Evolutionary conservation across 192 early-diverging fungal genomes (phyloP).

Genomic region (Coemansia umbellata): DNA sequence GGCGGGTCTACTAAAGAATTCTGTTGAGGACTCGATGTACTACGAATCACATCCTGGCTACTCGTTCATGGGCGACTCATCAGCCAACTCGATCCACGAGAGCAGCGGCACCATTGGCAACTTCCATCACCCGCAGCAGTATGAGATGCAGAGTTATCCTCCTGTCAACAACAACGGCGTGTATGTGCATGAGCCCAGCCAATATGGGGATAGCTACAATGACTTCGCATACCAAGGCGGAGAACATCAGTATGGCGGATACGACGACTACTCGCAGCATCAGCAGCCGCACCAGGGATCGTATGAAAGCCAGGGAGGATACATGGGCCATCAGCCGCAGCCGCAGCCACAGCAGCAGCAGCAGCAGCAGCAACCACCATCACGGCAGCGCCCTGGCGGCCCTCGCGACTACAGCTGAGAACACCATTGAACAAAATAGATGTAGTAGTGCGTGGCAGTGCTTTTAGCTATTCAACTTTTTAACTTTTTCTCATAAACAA

Average conservation of each 20-base stretch:
- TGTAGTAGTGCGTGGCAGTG: too few species aligned
- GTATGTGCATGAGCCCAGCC: slow-evolving; percentile 9
- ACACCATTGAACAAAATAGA: too few species aligned
- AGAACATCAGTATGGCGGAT: slow-evolving; percentile 10
- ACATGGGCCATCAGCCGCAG: too few species aligned
- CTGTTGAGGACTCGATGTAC: slow-evolving; percentile 51
- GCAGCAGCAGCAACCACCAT: slow-evolving; percentile 25
- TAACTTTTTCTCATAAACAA: too few species aligned
- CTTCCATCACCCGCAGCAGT: slow-evolving; percentile 21
- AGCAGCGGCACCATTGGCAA: slow-evolving; percentile 43
- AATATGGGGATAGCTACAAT: slow-evolving; percentile 17
- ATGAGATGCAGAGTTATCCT: slow-evolving; percentile 45
- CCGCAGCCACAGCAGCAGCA: slow-evolving; percentile 21
- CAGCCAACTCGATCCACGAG: slow-evolving; percentile 13
- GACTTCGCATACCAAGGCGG: slow-evolving; percentile 2
- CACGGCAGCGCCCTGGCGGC: slow-evolving; percentile 50
- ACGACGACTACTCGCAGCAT: slow-evolving; percentile 11
- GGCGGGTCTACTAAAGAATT: slow-evolving; percentile 48
- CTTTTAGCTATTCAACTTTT: too few species aligned
- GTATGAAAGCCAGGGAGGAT: too few species aligned
- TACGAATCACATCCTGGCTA: slow-evolving; percentile 51
- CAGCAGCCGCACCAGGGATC: slow-evolving; percentile 23
- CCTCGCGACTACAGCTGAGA: slow-evolving; percentile 42
- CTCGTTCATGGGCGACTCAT: slow-evolving; percentile 40
- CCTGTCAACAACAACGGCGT: slow-evolving; percentile 13